Conservation (phyloP, 768 basidiomycete genomes). For the Galerina marginata region DNA sequence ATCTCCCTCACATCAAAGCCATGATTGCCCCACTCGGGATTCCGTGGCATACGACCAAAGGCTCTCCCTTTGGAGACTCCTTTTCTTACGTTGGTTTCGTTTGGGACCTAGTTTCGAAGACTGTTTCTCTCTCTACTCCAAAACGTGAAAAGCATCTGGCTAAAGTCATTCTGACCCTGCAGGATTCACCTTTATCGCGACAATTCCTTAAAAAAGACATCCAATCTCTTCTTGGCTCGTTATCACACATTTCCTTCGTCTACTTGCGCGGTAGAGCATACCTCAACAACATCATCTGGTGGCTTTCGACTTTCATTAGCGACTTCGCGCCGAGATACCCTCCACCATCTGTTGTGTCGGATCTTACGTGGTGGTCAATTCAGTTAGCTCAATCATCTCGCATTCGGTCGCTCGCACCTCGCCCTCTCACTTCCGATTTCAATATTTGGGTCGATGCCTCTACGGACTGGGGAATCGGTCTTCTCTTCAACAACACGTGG, state of each 20-base stretch:
- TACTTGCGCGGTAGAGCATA: slow-evolving; percentile 28
- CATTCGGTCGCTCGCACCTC: slow-evolving; percentile 17
- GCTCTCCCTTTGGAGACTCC: slow-evolving; percentile 21
- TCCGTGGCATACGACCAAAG: slow-evolving; percentile 19
- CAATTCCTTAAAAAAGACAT: background rate
- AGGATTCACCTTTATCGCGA: background rate
- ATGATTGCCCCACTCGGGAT: slow-evolving; percentile 25
- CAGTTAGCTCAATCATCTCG: background rate
- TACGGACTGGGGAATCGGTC: slow-evolving; percentile 43
- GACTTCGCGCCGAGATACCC: slow-evolving; percentile 28
- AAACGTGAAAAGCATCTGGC: slow-evolving; percentile 35
- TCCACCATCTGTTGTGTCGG: slow-evolving; percentile 25
- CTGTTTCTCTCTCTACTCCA: slow-evolving; percentile 31
- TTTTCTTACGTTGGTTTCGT: slow-evolving; percentile 39
- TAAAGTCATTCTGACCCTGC: slow-evolving; percentile 22
- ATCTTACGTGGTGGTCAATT: slow-evolving; percentile 38
- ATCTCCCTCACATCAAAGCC: slow-evolving; percentile 8
- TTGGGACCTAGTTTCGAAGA: slow-evolving; percentile 34
- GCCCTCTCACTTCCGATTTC: slow-evolving; percentile 10
- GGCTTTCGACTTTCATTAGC: slow-evolving; percentile 30
- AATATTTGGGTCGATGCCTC: slow-evolving; percentile 40
- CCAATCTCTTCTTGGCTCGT: slow-evolving; percentile 31
- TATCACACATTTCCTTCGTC: slow-evolving; percentile 39
- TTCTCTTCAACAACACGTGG: slow-evolving; percentile 33
- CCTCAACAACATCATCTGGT: slow-evolving; percentile 19